These are phyloP conservation scores for Deinandra increscens DNA, from an alignment of 129 eudicot species.

Conservation along the genomic window DNA sequence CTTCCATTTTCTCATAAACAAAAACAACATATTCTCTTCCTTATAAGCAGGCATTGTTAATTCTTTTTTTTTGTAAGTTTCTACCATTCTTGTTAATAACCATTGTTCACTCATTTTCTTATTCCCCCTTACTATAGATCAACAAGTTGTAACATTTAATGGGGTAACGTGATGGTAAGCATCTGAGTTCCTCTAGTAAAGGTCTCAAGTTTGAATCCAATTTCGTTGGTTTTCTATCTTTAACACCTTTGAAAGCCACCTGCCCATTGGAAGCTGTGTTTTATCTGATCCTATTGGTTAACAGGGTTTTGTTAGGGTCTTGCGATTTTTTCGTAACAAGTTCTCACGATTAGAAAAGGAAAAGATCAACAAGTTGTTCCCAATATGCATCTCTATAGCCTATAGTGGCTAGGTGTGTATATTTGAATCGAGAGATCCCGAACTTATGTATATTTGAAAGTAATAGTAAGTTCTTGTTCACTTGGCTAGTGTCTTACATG, in stretches of 20 bases:
- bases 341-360: too few relatives aligned
- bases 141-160: background rate
- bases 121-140: slow-evolving; percentile 13
- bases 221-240: too few relatives aligned
- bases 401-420: background rate
- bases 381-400: background rate
- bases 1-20: slow-evolving; percentile 14
- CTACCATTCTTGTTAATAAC: slow-evolving; percentile 21
- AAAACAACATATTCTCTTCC: background rate
- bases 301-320: too few relatives aligned
- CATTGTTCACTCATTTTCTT: slow-evolving; percentile 16
- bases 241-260: too few relatives aligned
- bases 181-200: too few relatives aligned
- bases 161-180: too few relatives aligned
- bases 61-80: slow-evolving; percentile 7
- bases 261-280: too few relatives aligned
- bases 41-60: background rate
- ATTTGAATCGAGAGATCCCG: background rate
- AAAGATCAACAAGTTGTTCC: background rate
- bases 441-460: background rate
- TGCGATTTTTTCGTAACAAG: too few relatives aligned
- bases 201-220: too few relatives aligned
- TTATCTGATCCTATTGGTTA: too few relatives aligned
- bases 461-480: background rate
- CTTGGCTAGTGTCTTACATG: background rate